phyloP scores from a whole-genome alignment of 106 monocot species.

The Gastrodia elata region DNA sequence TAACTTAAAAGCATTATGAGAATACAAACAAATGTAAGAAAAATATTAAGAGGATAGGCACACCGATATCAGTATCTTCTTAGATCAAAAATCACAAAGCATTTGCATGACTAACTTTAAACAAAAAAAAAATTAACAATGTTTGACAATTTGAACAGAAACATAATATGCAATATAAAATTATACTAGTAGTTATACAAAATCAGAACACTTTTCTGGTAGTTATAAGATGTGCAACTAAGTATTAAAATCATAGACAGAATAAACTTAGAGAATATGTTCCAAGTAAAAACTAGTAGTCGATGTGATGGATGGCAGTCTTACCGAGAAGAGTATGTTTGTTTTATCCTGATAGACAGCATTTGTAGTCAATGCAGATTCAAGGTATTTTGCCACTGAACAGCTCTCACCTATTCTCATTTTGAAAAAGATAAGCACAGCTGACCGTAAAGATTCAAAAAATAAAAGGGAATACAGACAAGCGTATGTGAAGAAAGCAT shows the following conservation, averaged over 20 bases:
- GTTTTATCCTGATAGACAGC: constrained; percentile 99
- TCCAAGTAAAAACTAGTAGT: not conserved
- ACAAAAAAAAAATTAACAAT: not conserved
- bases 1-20: not conserved
- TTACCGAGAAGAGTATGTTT: constrained; percentile 97
- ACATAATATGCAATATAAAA: not conserved
- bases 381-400: constrained; percentile 92
- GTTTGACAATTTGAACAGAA: not conserved
- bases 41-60: not conserved
- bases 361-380: constrained; percentile 63
- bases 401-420: constrained; percentile 81
- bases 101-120: not conserved
- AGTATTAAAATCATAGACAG: not conserved
- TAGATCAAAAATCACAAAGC: not conserved
- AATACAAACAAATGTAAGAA: not conserved
- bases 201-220: not conserved
- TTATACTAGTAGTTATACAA: not conserved
- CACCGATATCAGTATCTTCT: not conserved
- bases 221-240: not conserved
- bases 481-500: not conserved
- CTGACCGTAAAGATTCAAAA: not conserved
- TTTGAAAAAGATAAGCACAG: constrained; percentile 1
- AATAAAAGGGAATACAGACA: not conserved
- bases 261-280: not conserved
- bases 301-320: constrained; percentile 8